Evolutionary conservation across 495 filamentous ascomycete genomes (phyloP), one percentile per base, ranked within the genome.

Genomic region (Neurospora hispaniola): DNA sequence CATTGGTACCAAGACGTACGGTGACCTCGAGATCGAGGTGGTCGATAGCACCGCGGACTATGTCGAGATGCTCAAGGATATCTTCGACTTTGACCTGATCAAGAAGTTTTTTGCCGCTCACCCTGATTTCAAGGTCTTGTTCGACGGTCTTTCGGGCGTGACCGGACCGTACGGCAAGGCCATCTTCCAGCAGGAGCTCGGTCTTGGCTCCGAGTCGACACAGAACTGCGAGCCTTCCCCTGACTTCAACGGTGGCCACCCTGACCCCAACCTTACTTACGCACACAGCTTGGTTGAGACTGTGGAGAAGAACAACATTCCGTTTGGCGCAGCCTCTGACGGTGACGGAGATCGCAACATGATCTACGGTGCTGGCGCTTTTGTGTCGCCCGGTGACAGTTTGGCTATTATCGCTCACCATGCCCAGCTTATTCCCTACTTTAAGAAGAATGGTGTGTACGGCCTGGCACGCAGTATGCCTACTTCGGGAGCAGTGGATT

Each of bases 331-430:
- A 54, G 96, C 96, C 44, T 94, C 91, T 77, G 96, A 99, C 76
- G 96, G 96, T 75, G 96, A 99, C 77, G 96, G 96, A 76, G 96
- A 99, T 85, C 93, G 96, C 72, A 99, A 99, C 88, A 99, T 99
- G 96, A 98, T 99, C 79, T 99, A 99, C 81, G 96, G 96, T 73
- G 95, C 94, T 76, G 93, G 96, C 78, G 90, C 89, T 48, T 99
- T 99, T 78, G 96, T 99, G 71, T 98, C 96, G 8, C 96, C 96
- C 14, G 96, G 96, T 75, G 96, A 99, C 87, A 94, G 91, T 79
- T 84, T 99, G 76, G 96, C 96, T 75, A 98, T 99, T 82, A 99
- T 99, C 80, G 93, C 96, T 43, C 96, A 99, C 86, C 91, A 98
- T 77, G 94, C 96, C 73, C 84, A 94, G 71, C 88, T 97, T 70